phyloP scores from a whole-genome alignment of 495 filamentous ascomycete genomes.

The Hypoxylon subgilvum region DNA sequence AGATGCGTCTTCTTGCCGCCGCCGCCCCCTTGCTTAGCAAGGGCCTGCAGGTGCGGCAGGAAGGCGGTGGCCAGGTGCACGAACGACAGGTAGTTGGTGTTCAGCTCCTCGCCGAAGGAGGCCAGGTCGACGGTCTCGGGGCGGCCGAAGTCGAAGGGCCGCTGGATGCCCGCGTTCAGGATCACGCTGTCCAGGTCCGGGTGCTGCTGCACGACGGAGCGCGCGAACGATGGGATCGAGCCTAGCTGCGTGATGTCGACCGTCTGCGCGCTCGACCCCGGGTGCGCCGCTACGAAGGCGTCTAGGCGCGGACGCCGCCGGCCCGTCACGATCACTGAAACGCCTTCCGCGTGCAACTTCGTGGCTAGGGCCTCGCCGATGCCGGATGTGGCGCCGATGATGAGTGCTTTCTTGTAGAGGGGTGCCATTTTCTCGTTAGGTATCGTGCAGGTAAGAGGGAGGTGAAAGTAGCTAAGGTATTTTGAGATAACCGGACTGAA shows the following conservation, averaged over 20 bases:
- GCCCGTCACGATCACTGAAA: constrained; percentile 61
- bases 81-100: constrained; percentile 66
- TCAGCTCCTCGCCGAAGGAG: constrained; percentile 57
- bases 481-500: too few relatives aligned
- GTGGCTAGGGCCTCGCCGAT: constrained; percentile 67
- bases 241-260: constrained; percentile 66
- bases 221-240: constrained; percentile 60
- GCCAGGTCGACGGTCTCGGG: constrained; percentile 63
- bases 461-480: too few relatives aligned
- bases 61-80: constrained; percentile 64
- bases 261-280: constrained; percentile 50
- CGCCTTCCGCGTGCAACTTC: constrained; percentile 61
- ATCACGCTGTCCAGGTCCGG: constrained; percentile 62
- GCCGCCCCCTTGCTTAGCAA: background rate
- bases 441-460: too few relatives aligned
- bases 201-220: constrained; percentile 57
- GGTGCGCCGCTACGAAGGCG: constrained; percentile 60
- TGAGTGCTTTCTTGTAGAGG: constrained; percentile 66
- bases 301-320: constrained; percentile 65
- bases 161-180: constrained; percentile 60
- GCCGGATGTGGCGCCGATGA: constrained; percentile 72
- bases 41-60: constrained; percentile 62
- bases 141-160: constrained; percentile 62
- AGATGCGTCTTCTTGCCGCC: constrained; percentile 40
- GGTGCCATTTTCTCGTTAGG: too few relatives aligned